Base-by-base conservation (phyloP, 768 basidiomycete genomes). In the Boletus fagicola region DNA sequence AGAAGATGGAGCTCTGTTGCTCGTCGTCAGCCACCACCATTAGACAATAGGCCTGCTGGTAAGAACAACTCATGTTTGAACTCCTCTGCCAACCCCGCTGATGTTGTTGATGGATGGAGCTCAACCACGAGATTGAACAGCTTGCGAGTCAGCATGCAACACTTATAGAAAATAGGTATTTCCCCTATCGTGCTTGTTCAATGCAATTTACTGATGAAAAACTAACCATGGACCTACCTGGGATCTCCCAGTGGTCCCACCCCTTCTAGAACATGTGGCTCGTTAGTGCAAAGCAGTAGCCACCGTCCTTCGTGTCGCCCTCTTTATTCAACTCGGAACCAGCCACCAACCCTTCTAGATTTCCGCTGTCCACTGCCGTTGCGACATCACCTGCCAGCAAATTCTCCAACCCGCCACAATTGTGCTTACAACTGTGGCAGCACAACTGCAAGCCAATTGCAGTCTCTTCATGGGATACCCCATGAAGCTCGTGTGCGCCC, bases 401-500 rank as follows among this genome's bases (percentile, higher is more conserved):
- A 38, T 38, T 38, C 36, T 38, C 36, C 8, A 12, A 38, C 16
- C 36, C 8, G 4, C 36, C 5, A 8, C 3, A 0, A 43, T 43
- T 43, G 10, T 4, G 4, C 24, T 44, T 44, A 8, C 43, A 44
- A 10, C 7, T 5, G 4, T 46, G 5, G 6, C 28, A 46, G 26
- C 16, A 11, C 28, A 46, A 30, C 6, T 46, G 45, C 45, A 46
- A 12, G 1, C 28, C 16, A 2, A 46, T 5, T n/a, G 45, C 4
- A 9, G 18, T 30, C 11, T 46, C 45, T 18, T 46, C 3, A 0
- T 28, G 26, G 5, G 16, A 28, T 18, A 28, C 7, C 2, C 59
- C 47, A 28, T 60, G 56, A 10, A 60, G 24, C 6, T 60, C 51
- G 5, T 22, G 6, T 12, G 57, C 11, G 2, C 58, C 58, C 2